These are phyloP conservation scores for Purpureocillium takamizusanense DNA, from an alignment of 2,329 filamentous ascomycete species.

Conservation along the genomic window DNA sequence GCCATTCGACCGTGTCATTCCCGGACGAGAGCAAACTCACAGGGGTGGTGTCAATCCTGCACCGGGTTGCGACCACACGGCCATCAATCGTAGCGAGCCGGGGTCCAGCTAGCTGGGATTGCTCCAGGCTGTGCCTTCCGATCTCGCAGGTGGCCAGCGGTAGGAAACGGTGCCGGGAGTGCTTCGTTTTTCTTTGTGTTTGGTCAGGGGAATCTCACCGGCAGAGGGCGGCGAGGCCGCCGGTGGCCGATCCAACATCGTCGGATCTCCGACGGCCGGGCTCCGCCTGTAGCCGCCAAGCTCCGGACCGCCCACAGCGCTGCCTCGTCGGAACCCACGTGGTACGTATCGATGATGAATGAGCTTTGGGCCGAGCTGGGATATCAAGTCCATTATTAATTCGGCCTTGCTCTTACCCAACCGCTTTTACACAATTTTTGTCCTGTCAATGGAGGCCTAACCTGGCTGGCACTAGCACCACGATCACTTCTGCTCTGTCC, in stretches of 20 bases:
- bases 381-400: background rate
- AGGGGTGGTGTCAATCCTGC: too few species aligned
- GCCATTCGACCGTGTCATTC: background rate
- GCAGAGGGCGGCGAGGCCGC: background rate
- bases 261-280: conserved; percentile 3
- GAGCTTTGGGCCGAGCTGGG: background rate
- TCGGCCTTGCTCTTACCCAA: background rate
- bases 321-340: background rate
- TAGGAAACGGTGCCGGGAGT: too few species aligned
- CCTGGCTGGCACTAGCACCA: too few species aligned
- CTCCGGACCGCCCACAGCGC: too few species aligned
- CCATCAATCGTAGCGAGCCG: too few species aligned
- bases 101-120: too few species aligned
- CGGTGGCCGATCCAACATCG: conserved; percentile 1
- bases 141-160: background rate
- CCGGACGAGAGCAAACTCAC: background rate
- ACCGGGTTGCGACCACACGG: too few species aligned
- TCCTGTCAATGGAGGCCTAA: background rate
- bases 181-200: too few species aligned
- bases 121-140: background rate
- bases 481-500: background rate
- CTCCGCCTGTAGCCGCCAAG: background rate
- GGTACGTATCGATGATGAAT: background rate
- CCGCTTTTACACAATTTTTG: background rate
- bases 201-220: too few species aligned